These are phyloP conservation scores for Trematosphaeria pertusa DNA, from an alignment of 2,329 filamentous ascomycete species.

Conservation along the genomic window DNA sequence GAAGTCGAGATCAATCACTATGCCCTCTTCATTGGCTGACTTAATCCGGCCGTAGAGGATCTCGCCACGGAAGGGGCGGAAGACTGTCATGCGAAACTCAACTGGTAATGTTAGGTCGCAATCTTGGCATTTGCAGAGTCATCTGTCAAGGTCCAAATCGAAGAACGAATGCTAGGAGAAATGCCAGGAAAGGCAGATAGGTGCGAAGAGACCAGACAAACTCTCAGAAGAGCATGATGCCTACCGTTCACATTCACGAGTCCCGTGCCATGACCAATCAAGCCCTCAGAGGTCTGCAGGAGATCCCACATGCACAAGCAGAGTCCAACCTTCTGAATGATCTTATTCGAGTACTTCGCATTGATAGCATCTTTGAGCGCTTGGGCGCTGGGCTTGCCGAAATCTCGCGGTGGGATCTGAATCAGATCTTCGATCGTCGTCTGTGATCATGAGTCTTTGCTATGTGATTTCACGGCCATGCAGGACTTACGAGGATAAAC, in stretches of 20 bases:
- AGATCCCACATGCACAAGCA: conserved; percentile 95
- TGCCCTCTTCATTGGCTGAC: conserved; percentile 73
- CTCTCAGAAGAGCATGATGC: background rate
- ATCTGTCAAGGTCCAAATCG: too few relatives aligned
- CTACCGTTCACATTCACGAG: conserved; percentile 92
- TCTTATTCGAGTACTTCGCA: conserved; percentile 93
- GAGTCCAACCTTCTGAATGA: conserved; percentile 94
- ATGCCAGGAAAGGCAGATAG: too few relatives aligned
- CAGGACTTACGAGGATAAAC: conserved; percentile 49
- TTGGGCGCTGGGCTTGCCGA: conserved; percentile 79
- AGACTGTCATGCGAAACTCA: conserved; percentile 91
- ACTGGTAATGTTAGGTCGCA: conserved; percentile 60
- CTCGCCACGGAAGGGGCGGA: conserved; percentile 94
- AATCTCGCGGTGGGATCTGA: conserved; percentile 88
- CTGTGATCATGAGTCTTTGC: conserved; percentile 55
- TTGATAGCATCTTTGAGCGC: conserved; percentile 98
- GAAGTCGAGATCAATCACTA: conserved; percentile 85
- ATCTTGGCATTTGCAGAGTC: background rate
- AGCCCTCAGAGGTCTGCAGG: conserved; percentile 84
- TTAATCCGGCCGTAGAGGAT: conserved; percentile 86
- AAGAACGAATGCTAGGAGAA: too few relatives aligned
- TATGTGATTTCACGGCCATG: background rate
- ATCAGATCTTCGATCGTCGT: conserved; percentile 94
- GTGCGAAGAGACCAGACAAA: too few relatives aligned
- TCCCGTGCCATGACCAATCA: conserved; percentile 92